Conservation (phyloP, 805 yeast species). For the Cephaloascus fragrans region DNA sequence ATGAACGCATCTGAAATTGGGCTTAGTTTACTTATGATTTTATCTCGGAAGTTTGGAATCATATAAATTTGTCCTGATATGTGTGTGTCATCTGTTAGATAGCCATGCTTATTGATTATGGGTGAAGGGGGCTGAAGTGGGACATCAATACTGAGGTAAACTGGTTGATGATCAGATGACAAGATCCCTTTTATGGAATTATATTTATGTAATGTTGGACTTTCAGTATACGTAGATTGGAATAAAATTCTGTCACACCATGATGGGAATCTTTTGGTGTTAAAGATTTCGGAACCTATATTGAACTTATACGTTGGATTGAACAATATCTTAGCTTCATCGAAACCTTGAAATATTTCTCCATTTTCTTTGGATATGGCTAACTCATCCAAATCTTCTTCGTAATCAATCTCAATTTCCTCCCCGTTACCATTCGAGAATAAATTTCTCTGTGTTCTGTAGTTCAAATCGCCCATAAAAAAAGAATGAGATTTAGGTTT, state of each 20-base stretch:
- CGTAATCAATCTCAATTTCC: not conserved
- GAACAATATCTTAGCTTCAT: constrained; percentile 57
- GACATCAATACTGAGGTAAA: constrained; percentile 38
- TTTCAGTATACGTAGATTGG: constrained; percentile 27
- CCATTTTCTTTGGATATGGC: constrained; percentile 26
- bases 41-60: constrained; percentile 7
- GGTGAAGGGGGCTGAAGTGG: constrained; percentile 27
- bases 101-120: constrained; percentile 14
- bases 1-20: not conserved
- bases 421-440: not conserved
- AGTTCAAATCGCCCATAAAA: constrained; percentile 81
- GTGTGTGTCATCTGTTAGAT: constrained; percentile 10
- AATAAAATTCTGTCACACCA: constrained; percentile 87
- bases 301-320: constrained; percentile 74
- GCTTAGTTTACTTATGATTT: not conserved
- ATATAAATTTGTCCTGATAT: constrained; percentile 10
- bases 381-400: constrained; percentile 38
- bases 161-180: constrained; percentile 79
- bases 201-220: constrained; percentile 31
- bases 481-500: constrained; percentile 52
- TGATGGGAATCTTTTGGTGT: constrained; percentile 58
- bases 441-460: constrained; percentile 38
- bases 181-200: constrained; percentile 34
- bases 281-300: constrained; percentile 40
- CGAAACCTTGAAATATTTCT: constrained; percentile 49